Conservation (phyloP, 805 yeast genomes). For the Saturnispora ahearnii region DNA sequence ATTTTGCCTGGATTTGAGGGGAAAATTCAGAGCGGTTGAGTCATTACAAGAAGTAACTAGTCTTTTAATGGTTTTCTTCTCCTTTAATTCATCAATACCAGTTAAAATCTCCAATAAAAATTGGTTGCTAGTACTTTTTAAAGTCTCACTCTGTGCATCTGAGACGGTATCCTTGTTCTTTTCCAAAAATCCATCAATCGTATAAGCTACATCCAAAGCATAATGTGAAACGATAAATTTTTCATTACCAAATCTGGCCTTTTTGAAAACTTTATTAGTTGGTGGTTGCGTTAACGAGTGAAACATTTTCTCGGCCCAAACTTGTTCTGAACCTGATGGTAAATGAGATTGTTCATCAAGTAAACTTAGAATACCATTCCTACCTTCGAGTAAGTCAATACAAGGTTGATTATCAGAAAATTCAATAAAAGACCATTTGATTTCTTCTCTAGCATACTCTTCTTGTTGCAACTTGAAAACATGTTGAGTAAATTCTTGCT, state of each 20-base stretch:
- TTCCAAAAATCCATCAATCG: constrained; percentile 89
- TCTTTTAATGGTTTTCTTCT: constrained; percentile 19
- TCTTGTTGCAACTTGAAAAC: constrained; percentile 96
- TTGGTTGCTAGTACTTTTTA: constrained; percentile 60
- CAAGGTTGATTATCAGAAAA: constrained; percentile 96
- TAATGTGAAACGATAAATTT: constrained; percentile 87
- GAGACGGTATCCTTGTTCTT: constrained; percentile 96
- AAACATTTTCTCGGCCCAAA: constrained; percentile 87
- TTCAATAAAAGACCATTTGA: constrained; percentile 95
- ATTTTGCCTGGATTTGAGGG: no score
- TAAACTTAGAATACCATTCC: constrained; percentile 75
- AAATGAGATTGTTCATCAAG: constrained; percentile 92
- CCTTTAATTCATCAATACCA: constrained; percentile 49
- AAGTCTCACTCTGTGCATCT: constrained; percentile 83
- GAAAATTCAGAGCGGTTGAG: neutral
- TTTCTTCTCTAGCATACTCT: constrained; percentile 83
- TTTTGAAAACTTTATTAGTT: constrained; percentile 71
- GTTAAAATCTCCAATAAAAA: constrained; percentile 57
- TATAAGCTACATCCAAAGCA: constrained; percentile 89
- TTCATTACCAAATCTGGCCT: constrained; percentile 88
- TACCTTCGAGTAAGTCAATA: constrained; percentile 80
- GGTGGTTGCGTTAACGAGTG: constrained; percentile 75
- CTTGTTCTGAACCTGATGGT: constrained; percentile 87
- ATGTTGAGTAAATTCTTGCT: constrained; percentile 95
- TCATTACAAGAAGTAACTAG: neutral